Evolutionary conservation across 1,284 basidiomycete species (phyloP), one percentile per base, ranked within the genome.

Genomic region (Retiboletus flavoniger): DNA sequence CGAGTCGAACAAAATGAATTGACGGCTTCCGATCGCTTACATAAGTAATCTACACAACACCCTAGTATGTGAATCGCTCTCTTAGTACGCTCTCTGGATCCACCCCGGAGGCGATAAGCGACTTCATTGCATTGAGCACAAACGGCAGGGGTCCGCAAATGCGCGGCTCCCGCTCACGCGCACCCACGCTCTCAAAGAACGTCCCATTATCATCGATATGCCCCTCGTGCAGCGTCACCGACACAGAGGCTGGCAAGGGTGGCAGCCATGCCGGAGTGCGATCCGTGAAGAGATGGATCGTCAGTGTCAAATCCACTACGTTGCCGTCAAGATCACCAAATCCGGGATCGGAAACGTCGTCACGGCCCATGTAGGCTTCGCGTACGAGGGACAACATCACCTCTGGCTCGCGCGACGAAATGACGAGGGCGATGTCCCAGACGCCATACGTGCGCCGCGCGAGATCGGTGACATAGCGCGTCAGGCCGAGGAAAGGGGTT

Each of bases 11-110:
- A 11, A 6, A 8, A 11, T 39, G 7, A 28, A 13, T 17, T 11
- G 6, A 26, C 49, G 32, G 31, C 11, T 14, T 5, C 13, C 35
- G n/a, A 10, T n/a, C 24, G 17, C 26, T 49, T 31, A n/a, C n/a
- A n/a, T n/a, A n/a, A n/a, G n/a, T n/a, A 28, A 28, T 29, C 43
- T 35, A 46, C 13, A 10, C 16, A 3, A 9, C 16, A 24, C 24
- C 48, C 38, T 64, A 66, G 41, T 65, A 63, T n/a, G 58, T 65
- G 36, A 67, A 67, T n/a, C 63, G 39, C 51, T 65, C 63, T 47
- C 63, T 61, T 14, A 52, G 36, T 6, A 67, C 63, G 11, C 24
- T 47, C 51, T 59, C 58, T 17, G 55, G 39, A 26, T 67, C 55
- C 3, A 64, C 63, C 16, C 63, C 65, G 6, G 61, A 53, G 1